phyloP scores from a whole-genome alignment of 495 filamentous ascomycete genomes.

The Polyplosphaeria fusca region DNA sequence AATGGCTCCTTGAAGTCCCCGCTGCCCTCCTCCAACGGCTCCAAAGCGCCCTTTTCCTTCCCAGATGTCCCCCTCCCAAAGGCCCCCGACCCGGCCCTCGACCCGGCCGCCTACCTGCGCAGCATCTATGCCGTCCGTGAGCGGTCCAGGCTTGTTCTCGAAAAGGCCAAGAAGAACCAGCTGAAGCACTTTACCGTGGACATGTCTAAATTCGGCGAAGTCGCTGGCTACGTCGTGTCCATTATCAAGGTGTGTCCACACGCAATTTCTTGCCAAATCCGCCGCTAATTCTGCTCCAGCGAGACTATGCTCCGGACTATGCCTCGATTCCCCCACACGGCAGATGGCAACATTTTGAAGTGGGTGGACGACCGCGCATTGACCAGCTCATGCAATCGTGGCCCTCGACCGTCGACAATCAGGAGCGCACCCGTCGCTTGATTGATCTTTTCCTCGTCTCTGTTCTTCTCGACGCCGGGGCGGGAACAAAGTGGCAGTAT shows the following conservation, averaged over 20 bases:
- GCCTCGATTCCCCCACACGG: conserved; percentile 80
- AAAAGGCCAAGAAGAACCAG: conserved; percentile 73
- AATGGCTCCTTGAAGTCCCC: conserved; percentile 58
- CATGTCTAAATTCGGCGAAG: conserved; percentile 79
- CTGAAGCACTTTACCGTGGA: conserved; percentile 92
- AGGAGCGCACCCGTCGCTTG: conserved; percentile 71
- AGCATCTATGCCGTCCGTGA: conserved; percentile 89
- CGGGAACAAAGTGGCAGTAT: conserved; percentile 81
- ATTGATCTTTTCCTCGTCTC: conserved; percentile 85
- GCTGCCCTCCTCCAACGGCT: conserved; percentile 36
- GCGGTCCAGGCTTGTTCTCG: conserved; percentile 65
- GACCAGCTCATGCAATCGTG: conserved; percentile 68
- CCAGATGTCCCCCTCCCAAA: conserved; percentile 71
- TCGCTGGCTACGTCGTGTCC: conserved; percentile 86
- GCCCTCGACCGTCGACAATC: conserved; percentile 59
- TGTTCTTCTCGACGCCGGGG: conserved; percentile 85
- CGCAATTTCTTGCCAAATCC: too few species aligned
- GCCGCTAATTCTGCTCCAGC: too few species aligned
- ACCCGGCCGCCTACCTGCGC: conserved; percentile 87
- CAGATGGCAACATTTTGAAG: conserved; percentile 85
- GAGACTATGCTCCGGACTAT: conserved; percentile 87
- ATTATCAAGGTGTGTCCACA: conserved; percentile 94
- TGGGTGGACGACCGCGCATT: conserved; percentile 74
- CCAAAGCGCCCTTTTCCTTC: conserved; percentile 48
- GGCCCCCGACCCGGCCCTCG: conserved; percentile 82